phyloP scores from a whole-genome alignment of 345 rosid genomes.

The Gossypium arboreum region DNA sequence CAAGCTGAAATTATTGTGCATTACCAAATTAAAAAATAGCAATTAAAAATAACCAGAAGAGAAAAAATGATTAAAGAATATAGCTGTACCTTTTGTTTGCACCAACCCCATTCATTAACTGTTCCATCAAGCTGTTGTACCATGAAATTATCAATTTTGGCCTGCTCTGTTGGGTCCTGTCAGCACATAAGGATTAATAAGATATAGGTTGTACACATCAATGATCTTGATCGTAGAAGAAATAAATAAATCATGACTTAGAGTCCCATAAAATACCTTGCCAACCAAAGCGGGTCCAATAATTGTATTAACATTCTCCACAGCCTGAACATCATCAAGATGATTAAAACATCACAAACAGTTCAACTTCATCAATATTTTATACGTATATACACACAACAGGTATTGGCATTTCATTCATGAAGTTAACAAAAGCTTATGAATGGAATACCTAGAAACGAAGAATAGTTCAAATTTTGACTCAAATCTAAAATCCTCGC shows the following conservation, averaged over 20 bases:
- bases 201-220: background rate
- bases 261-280: slow-evolving; percentile 37
- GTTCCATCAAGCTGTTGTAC: slow-evolving; percentile 77
- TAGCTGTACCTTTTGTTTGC: slow-evolving; percentile 57
- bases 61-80: background rate
- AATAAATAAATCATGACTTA: background rate
- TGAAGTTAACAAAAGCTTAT: background rate
- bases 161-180: slow-evolving; percentile 60
- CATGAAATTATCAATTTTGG: slow-evolving; percentile 50
- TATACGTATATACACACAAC: background rate
- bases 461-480: background rate
- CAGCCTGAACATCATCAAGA: slow-evolving; percentile 41
- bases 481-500: background rate
- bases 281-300: slow-evolving; percentile 67
- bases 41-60: background rate
- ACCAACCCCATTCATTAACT: slow-evolving; percentile 79
- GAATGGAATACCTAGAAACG: background rate
- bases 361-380: background rate
- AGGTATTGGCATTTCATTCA: background rate
- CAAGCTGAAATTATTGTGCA: slow-evolving; percentile 37
- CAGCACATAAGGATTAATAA: background rate
- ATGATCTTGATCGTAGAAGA: background rate
- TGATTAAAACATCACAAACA: slow-evolving; percentile 8
- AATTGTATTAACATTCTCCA: slow-evolving; percentile 48
- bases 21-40: background rate